Base-by-base conservation (phyloP, 2,329 filamentous ascomycete genomes). In the Lachnellula subtilissima region DNA sequence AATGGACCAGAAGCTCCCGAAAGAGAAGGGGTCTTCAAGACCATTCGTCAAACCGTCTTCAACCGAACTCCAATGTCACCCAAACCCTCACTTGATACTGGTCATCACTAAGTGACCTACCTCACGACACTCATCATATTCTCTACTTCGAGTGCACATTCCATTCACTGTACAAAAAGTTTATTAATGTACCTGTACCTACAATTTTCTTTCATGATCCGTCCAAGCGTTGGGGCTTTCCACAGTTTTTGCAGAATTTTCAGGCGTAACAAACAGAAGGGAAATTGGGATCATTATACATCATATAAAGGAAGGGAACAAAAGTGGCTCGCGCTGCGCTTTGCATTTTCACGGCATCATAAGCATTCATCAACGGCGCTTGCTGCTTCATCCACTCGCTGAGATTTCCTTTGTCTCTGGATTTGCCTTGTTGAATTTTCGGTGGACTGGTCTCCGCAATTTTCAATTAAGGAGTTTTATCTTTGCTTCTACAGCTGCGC, bases 11-110 rank as follows among this genome's bases (percentile, higher is more conserved):
- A 75, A 47, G 67, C 63, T 50, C 57, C 73, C 17, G 74, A 75
- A 57, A 75, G 77, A 48, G 74, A 75, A 53, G 76, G 76, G 69
- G 83, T 82, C 64, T 73, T 85, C 60, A 83, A 82, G 65, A 76
- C 76, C 52, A 74, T 85, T 28, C 74, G 81, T 35, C 76, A 78
- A 59, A 82, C 79, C 55, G 81, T 85, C 25, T 85, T 84, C 68
- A 78, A 76, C 62, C 79, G 82, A 45, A 62, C 65, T 45, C 65
- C 66, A 11, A 61, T 64, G 53, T 69, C 67, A 37, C 67, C 67
- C 19, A 67, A 59, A 56, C 46, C 59, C 40, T 61, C 64, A 6
- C 42, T 58, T 17, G 67, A 69, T 35, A 60, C 55, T 23, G 58
- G 55, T 39, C 55, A 54, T 43, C 51, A 55, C 45, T 59, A 50